Conservation (phyloP, 768 basidiomycete genomes). For the Melanogaster broomeanus region DNA sequence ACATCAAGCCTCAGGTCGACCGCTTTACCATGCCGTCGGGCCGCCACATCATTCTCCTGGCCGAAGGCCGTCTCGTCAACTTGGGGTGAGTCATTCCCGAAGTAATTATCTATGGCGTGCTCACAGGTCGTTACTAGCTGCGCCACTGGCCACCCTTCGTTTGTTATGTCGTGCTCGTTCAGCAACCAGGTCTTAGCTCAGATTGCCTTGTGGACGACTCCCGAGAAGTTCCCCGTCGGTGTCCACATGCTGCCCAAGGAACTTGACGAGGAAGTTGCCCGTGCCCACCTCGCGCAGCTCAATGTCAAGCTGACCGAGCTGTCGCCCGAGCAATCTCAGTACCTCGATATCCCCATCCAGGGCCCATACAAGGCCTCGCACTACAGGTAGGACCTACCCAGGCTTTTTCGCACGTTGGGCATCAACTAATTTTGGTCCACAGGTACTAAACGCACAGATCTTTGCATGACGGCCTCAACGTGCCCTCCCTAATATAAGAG, state of each 20-base stretch:
- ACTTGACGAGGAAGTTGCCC: slow-evolving; percentile 98
- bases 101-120: neutral
- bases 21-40: slow-evolving; percentile 92
- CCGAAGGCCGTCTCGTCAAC: slow-evolving; percentile 99
- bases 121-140: slow-evolving; percentile 50
- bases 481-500: slow-evolving; percentile 62
- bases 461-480: slow-evolving; percentile 71
- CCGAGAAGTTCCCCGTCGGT: slow-evolving; percentile 91
- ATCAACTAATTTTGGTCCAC: slow-evolving; percentile 1
- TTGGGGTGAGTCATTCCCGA: slow-evolving; percentile 62
- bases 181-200: slow-evolving; percentile 98
- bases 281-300: slow-evolving; percentile 88
- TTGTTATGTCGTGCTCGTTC: slow-evolving; percentile 99
- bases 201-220: slow-evolving; percentile 96
- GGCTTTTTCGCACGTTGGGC: neutral
- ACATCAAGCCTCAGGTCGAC: slow-evolving; percentile 99
- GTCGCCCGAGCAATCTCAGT: slow-evolving; percentile 72
- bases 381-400: slow-evolving; percentile 50
- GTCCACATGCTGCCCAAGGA: slow-evolving; percentile 99
- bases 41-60: slow-evolving; percentile 95
- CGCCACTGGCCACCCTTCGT: slow-evolving; percentile 98
- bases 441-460: slow-evolving; percentile 31
- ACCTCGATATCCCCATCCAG: slow-evolving; percentile 85
- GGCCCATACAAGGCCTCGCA: slow-evolving; percentile 80
- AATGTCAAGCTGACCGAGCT: slow-evolving; percentile 92